Base-by-base conservation (phyloP, 176 grass and related monocot genomes). In the Cenchrus purpureus region DNA sequence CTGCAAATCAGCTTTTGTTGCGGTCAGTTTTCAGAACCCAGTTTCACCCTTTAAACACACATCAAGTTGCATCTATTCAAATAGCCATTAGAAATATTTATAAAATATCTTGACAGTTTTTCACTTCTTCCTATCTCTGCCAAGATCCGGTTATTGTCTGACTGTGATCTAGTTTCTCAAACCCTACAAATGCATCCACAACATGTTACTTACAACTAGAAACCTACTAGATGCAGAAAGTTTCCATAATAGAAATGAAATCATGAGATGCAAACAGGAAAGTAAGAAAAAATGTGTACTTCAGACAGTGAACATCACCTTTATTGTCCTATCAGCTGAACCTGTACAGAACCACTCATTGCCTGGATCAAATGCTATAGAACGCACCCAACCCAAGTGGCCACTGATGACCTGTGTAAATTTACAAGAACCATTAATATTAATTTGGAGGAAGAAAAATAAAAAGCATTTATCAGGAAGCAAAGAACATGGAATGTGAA, bases 301-400 rank as follows among this genome's bases (percentile, higher is more conserved):
- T 74, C 55, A 46, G 44, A 34, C 1, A 78, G 45, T 54, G 13
- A 45, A 71, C 15, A 10, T 68, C 82, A 74, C 97, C 93, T 98
- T 98, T 89, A 98, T 98, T 69, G 97, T 95, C 68, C 93, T 87
- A 82, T 98, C 97, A 37, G 93, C 93, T 8, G 93, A 98, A 79
- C 96, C 93, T 75, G 93, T 95, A 75, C 93, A 98, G 57, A 98
- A 98, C 97, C 97, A 98, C 81, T 90, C 83, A 81, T 98, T 98
- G 52, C 91, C 87, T 31, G 93, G 97, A 77, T 95, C 93, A 91
- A 98, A 98, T 25, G 97, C 97, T 83, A 98, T 89, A 20, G 97
- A 98, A 2, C 93, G 78, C 70, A 98, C 97, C 97, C 97, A 95
- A 58, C 97, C 97, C 81, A 98, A 89, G 70, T 98, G 97, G 65